phyloP scores from a whole-genome alignment of 2,329 filamentous ascomycete genomes.

The Falciphora oryzae region DNA sequence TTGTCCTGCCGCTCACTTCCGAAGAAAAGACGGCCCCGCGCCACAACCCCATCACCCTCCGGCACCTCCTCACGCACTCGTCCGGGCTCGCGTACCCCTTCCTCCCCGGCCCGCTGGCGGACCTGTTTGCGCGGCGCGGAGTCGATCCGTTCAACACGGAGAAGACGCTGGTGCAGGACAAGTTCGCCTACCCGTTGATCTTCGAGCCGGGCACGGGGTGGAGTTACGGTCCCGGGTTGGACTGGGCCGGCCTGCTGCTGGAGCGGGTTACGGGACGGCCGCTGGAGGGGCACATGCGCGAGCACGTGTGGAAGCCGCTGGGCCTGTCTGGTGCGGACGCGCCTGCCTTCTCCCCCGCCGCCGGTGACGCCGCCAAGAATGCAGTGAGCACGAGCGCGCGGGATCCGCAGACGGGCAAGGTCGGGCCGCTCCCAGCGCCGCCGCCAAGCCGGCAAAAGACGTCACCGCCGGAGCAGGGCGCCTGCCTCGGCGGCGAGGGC shows the following conservation, averaged over 20 bases:
- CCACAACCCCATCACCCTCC: constrained; percentile 16
- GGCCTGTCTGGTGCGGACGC: constrained; percentile 8
- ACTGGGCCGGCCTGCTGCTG: constrained; percentile 12
- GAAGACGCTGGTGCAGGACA: constrained; percentile 11
- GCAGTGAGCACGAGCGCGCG: constrained; percentile 14
- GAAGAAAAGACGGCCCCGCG: neutral
- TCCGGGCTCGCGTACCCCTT: constrained; percentile 17
- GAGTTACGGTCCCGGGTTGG: constrained; percentile 9
- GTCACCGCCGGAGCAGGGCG: constrained; percentile 36
- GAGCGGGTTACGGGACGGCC: constrained; percentile 9
- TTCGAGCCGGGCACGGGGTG: constrained; percentile 9
- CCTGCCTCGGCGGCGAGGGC: constrained; percentile 31
- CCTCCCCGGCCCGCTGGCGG: constrained; percentile 12
- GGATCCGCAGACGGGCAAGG: constrained; percentile 12
- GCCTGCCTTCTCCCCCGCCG: constrained; percentile 1
- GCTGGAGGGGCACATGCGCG: constrained; percentile 14
- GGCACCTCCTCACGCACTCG: constrained; percentile 16
- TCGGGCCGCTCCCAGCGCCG: constrained; percentile 8
- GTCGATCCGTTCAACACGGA: neutral
- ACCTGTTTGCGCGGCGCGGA: constrained; percentile 5
- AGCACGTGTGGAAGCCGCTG: constrained; percentile 15
- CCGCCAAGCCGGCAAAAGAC: no score
- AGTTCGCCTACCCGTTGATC: constrained; percentile 10
- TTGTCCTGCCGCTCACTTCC: constrained; percentile 4
- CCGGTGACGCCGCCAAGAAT: neutral